Evolutionary conservation across 495 filamentous ascomycete genomes (phyloP).

Genomic region (Neurospora sp.): DNA sequence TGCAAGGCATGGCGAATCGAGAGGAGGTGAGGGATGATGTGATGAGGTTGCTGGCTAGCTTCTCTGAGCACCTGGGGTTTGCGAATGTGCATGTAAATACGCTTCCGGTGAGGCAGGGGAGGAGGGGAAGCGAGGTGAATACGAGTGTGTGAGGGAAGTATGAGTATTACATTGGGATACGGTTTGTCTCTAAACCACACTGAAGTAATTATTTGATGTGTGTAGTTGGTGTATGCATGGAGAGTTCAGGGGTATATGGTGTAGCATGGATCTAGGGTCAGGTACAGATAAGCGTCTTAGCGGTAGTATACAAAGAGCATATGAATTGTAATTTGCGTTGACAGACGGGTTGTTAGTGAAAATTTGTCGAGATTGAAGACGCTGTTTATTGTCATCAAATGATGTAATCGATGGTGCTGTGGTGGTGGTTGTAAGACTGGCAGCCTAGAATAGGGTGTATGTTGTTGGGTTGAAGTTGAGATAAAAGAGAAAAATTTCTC

Average conservation of each 20-base stretch:
- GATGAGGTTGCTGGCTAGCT: slow-evolving; percentile 38
- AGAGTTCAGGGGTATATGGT: background rate
- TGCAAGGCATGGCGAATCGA: slow-evolving; percentile 40
- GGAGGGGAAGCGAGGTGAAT: slow-evolving; percentile 7
- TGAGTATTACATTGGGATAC: background rate
- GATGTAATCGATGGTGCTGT: background rate
- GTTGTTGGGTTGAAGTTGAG: slow-evolving; percentile 4
- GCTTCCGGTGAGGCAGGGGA: slow-evolving; percentile 17
- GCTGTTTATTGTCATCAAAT: background rate
- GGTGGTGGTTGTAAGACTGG: background rate
- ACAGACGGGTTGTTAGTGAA: background rate
- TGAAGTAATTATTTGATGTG: background rate
- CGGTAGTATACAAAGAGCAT: background rate
- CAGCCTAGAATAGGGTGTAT: background rate
- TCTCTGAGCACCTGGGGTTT: slow-evolving; percentile 34
- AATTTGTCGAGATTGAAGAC: background rate
- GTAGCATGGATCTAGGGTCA: background rate
- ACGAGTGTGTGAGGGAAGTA: background rate
- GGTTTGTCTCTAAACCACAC: background rate
- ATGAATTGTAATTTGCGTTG: background rate
- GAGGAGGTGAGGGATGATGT: slow-evolving; percentile 46
- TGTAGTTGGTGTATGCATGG: background rate
- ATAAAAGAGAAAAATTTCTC: slow-evolving; percentile 8
- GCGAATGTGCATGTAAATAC: slow-evolving; percentile 18
- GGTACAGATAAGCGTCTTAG: background rate